Evolutionary conservation across 164 flowering plant genomes (phyloP).

Genomic region (Kingdonia uniflora): DNA sequence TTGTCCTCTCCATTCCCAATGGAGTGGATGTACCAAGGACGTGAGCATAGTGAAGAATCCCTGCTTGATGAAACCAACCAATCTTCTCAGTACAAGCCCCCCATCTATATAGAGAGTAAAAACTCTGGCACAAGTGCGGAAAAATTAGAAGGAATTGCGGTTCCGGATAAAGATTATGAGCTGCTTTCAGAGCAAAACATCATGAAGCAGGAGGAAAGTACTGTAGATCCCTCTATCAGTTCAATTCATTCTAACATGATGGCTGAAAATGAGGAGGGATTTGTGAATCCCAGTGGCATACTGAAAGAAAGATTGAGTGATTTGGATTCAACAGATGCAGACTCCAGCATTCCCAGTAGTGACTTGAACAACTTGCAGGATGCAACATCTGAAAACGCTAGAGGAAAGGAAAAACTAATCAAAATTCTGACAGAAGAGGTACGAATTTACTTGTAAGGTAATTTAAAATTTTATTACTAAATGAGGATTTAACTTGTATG

Average conservation of each 20-base stretch:
- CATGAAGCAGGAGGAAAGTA: constrained; percentile 13
- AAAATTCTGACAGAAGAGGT: constrained; percentile 57
- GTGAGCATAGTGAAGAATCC: constrained; percentile 16
- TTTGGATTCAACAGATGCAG: constrained; percentile 8
- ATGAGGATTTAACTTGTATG: too few relatives aligned
- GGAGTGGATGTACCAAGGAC: constrained; percentile 51
- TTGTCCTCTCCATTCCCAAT: constrained; percentile 71
- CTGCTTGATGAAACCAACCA: constrained; percentile 11
- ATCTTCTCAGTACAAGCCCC: constrained; percentile 11
- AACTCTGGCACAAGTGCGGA: constrained; percentile 10
- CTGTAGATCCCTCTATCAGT: constrained; percentile 13
- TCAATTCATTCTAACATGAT: constrained; percentile 17
- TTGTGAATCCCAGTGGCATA: constrained; percentile 11
- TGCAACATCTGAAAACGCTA: constrained; percentile 12
- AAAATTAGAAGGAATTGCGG: constrained; percentile 11
- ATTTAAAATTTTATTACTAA: too few relatives aligned
- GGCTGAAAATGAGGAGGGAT: constrained; percentile 16
- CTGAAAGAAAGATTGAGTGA: constrained; percentile 10
- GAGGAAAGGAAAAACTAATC: constrained; percentile 31
- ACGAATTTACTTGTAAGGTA: constrained; percentile 1
- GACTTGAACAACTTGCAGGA: constrained; percentile 8
- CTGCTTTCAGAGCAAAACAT: constrained; percentile 9
- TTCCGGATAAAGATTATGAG: constrained; percentile 11
- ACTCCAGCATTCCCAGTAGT: not conserved
- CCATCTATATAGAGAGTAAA: constrained; percentile 13